Evolutionary conservation across 2,329 filamentous ascomycete genomes (phyloP), one percentile per base, ranked within the genome.

Genomic region (Fusarium cicatricum): DNA sequence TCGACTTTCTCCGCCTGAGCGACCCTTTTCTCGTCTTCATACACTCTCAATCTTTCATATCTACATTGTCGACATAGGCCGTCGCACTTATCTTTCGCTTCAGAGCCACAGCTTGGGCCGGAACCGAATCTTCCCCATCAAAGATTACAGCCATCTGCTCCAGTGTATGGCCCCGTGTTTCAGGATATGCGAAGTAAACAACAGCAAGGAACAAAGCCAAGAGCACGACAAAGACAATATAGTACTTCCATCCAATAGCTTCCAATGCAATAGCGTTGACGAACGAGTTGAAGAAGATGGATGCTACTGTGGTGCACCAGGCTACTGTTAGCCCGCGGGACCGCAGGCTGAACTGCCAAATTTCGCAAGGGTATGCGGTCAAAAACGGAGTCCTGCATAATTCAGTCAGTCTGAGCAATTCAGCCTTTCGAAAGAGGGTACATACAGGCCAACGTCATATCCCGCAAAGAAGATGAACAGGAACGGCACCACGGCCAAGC

Each of bases 401-500:
- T 6, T 2, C 12, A 2, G 23, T 60, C 41, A 60, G 45, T 33
- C 40, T 23, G 0, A 1, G 26, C 7, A 2, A n/a, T 4, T 8
- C 10, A 6, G 0, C 11, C 9, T 2, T 2, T 11, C 4, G 3
- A 12, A 6, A 21, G 4, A 10, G 9, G 1, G 10, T 10, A 61
- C 60, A 59, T 54, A 62, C 71, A 76, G 78, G 21, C 76, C 77
- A 56, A 81, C 74, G 36, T 77, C 71, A 64, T 82, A 77, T 52
- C 75, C 70, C 32, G 79, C 74, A 48, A 73, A 77, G 70, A 77
- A 82, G 52, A 80, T 71, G 64, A 78, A 83, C 29, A 83, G 74
- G 65, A 77, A 77, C 10, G 76, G 77, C 43, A 84, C 77, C 12
- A 81, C 77, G 7, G 74, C 78, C 46, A 76, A 71, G 14, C 78